Evolutionary conservation across 2,329 filamentous ascomycete species (phyloP), one percentile per base, ranked within the genome.

Genomic region (Ophiostoma quercus): DNA sequence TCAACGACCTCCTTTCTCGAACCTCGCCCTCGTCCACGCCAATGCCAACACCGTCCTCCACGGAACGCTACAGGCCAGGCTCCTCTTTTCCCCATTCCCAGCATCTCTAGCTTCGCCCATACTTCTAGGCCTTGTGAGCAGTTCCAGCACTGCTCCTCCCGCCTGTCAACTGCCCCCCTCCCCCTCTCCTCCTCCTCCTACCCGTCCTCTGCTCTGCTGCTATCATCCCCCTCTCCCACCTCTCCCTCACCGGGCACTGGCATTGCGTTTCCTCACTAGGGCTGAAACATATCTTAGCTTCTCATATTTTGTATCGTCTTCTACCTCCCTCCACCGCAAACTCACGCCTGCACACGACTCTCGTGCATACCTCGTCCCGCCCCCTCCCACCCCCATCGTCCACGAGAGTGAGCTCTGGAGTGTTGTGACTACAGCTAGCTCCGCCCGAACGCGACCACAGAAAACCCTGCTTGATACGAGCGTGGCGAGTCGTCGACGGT

Each of bases 211-310:
- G 16, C 32, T 65, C 62, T 39, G 1, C 19, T 39, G n/a, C 43
- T 47, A 47, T 47, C 43, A 60, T 19, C 62, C 37, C 16, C 60
- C 62, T 29, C 62, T 34, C 34, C 62, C 62, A n/a, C 32, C 62
- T 11, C 32, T 39, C 3, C 19, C 34, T 22, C 62, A 65, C 34
- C 34, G 34, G n/a, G 62, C 34, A 39, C 62, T 65, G 62, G 12
- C 62, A 57, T 60, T 67, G 43, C 62, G 66, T 66, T 57, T 68
- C 34, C 63, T 70, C 39, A 67, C 34, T 63, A 68, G 69, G 66
- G 60, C 69, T 66, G 66, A 68, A 68, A 66, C 69, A 66, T 68
- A 66, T 66, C 32, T 47, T 68, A 66, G 57, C 69, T 66, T 60
- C 43, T 68, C 41, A 65, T 65, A 39, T 70, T 68, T 66, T 47